Evolutionary conservation across 2,329 filamentous ascomycete species (phyloP).

Genomic region (Paraconiothyrium sp.): DNA sequence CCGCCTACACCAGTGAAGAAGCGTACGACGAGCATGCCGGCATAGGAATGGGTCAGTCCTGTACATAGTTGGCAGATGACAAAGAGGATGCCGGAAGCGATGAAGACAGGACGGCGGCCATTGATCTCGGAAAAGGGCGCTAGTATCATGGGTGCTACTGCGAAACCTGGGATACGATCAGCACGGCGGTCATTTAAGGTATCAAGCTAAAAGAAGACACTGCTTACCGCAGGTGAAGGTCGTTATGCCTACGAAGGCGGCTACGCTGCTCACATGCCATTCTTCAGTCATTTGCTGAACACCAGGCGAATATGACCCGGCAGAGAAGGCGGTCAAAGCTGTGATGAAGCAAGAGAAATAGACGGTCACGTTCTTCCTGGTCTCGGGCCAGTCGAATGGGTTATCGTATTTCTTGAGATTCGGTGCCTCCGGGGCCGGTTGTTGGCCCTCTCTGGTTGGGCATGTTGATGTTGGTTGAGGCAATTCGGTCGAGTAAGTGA

Average conservation of each 20-base stretch:
- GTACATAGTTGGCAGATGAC: slow-evolving; percentile 77
- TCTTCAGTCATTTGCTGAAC: slow-evolving; percentile 70
- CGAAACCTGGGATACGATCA: slow-evolving; percentile 68
- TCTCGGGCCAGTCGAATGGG: slow-evolving; percentile 76
- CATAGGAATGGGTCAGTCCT: slow-evolving; percentile 73
- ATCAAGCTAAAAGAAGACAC: neutral
- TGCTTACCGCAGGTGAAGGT: slow-evolving; percentile 69
- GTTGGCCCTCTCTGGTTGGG: slow-evolving; percentile 43
- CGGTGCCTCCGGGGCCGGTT: slow-evolving; percentile 65
- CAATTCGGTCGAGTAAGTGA: slow-evolving; percentile 69
- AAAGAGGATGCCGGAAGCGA: slow-evolving; percentile 76
- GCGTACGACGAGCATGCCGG: slow-evolving; percentile 77
- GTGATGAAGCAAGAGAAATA: slow-evolving; percentile 80
- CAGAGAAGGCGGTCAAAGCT: slow-evolving; percentile 79
- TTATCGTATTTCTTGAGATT: slow-evolving; percentile 72
- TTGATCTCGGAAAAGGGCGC: slow-evolving; percentile 91
- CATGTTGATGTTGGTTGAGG: slow-evolving; percentile 57
- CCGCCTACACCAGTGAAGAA: slow-evolving; percentile 82
- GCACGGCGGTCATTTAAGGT: neutral
- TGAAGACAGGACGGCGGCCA: slow-evolving; percentile 84
- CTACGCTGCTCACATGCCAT: slow-evolving; percentile 72
- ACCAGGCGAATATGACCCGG: slow-evolving; percentile 81
- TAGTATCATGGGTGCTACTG: slow-evolving; percentile 83
- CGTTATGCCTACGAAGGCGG: slow-evolving; percentile 78
- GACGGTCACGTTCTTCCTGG: slow-evolving; percentile 75